Evolutionary conservation across 352 stramenopile genomes (phyloP).

Genomic region (Phytophthora citricola): DNA sequence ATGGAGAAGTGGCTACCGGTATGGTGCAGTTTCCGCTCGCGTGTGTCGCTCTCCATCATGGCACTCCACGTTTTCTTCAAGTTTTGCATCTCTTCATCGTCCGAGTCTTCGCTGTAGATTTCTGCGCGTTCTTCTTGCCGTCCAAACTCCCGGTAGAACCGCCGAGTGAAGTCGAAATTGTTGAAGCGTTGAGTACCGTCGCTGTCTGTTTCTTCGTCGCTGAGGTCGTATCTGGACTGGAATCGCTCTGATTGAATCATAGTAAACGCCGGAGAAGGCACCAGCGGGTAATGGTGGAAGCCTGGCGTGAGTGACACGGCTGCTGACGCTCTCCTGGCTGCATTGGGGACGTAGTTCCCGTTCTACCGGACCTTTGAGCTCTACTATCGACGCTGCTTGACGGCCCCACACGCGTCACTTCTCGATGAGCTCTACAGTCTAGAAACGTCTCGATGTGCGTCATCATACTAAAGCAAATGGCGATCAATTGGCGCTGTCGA

Average conservation of each 20-base stretch:
- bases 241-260: constrained; percentile 31
- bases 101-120: constrained; percentile 38
- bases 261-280: constrained; percentile 33
- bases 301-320: constrained; percentile 33
- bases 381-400: constrained; percentile 10
- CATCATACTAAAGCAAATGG: constrained; percentile 79
- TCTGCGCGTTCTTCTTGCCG: constrained; percentile 26
- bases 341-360: constrained; percentile 18
- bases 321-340: constrained; percentile 32
- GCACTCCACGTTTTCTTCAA: constrained; percentile 66
- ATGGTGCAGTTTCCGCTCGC: constrained; percentile 50
- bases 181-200: constrained; percentile 34
- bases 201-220: constrained; percentile 23
- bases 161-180: constrained; percentile 38
- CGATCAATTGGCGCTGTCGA: constrained; percentile 65
- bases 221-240: constrained; percentile 22
- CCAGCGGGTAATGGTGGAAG: constrained; percentile 36
- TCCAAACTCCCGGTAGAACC: constrained; percentile 50
- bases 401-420: constrained; percentile 13
- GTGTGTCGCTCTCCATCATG: constrained; percentile 57
- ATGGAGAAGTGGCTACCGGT: constrained; percentile 49
- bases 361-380: constrained; percentile 5
- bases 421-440: constrained; percentile 48
- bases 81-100: constrained; percentile 58
- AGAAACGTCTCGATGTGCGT: constrained; percentile 74